Conservation (phyloP, 2,329 filamentous ascomycete species). For the Diplodia intermedia region DNA sequence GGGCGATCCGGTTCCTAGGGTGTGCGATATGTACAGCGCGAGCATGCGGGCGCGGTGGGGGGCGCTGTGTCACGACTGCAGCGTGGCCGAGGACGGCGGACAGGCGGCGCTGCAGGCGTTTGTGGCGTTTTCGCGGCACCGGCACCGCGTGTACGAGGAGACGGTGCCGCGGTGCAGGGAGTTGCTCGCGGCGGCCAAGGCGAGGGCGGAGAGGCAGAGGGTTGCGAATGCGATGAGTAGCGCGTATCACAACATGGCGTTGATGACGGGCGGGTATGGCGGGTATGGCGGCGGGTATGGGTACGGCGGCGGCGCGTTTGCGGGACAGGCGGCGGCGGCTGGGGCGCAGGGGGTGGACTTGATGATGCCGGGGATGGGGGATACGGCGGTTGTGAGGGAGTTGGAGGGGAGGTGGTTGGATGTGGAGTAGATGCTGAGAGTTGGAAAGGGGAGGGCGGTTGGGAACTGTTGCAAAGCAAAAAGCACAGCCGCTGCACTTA, state of each 20-base stretch:
- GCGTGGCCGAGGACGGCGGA: too few species aligned
- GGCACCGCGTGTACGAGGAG: constrained; percentile 12
- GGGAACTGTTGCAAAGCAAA: too few species aligned
- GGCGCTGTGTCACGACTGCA: neutral
- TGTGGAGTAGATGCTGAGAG: neutral
- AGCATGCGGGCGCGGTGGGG: neutral
- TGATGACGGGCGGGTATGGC: neutral
- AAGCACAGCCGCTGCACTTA: too few species aligned
- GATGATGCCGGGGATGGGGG: constrained; percentile 54
- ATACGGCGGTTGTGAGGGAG: neutral
- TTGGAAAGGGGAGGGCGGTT: too few species aligned
- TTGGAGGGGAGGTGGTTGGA: constrained; percentile 11
- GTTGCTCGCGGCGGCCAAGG: neutral
- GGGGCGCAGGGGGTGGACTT: constrained; percentile 46
- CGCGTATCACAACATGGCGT: neutral
- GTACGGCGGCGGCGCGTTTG: neutral
- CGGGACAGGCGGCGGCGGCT: constrained; percentile 5
- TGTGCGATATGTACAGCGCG: constrained; percentile 19
- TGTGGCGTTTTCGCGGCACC: neutral
- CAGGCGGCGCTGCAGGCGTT: neutral
- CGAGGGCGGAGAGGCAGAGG: neutral
- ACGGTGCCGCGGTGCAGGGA: neutral
- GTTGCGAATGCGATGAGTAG: neutral
- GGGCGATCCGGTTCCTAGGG: neutral
- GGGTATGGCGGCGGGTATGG: neutral